These are phyloP conservation scores for Aurinia saxatilis DNA, from an alignment of 345 rosid genomes.

Conservation along the genomic window DNA sequence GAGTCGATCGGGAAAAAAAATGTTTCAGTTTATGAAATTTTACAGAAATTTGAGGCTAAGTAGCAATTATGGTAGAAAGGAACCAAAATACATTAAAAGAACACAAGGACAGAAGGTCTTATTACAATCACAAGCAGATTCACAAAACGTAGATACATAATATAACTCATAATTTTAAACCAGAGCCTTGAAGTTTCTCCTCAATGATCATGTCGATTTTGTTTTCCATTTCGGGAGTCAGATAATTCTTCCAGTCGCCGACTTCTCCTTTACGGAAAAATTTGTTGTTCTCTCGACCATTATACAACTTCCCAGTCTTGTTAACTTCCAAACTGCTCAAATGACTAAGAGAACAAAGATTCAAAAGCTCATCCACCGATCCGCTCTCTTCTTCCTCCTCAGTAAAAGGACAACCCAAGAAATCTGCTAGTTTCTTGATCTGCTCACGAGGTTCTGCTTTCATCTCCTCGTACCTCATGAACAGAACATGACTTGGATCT, in stretches of 20 bases:
- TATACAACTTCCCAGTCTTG: constrained; percentile 16
- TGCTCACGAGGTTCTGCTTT: constrained; percentile 12
- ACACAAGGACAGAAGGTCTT: too few relatives aligned
- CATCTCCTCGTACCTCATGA: constrained; percentile 40
- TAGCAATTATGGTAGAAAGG: too few relatives aligned
- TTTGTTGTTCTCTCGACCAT: not conserved
- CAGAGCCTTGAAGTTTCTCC: constrained; percentile 22
- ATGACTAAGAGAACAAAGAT: constrained; percentile 34
- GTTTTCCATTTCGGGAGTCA: constrained; percentile 29
- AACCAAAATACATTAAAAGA: too few relatives aligned
- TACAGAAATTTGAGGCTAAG: too few relatives aligned
- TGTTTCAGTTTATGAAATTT: too few relatives aligned
- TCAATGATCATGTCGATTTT: constrained; percentile 26
- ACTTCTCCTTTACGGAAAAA: constrained; percentile 40
- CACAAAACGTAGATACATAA: too few relatives aligned
- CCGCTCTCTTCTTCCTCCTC: constrained; percentile 25
- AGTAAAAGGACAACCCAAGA: constrained; percentile 37
- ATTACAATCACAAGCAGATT: too few relatives aligned
- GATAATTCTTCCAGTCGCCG: constrained; percentile 35
- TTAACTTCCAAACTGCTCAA: constrained; percentile 39
- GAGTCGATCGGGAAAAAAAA: too few relatives aligned
- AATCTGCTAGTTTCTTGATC: constrained; percentile 26
- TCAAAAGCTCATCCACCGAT: constrained; percentile 22
- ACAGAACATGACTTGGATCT: constrained; percentile 24
- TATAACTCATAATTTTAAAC: constrained; percentile 14